phyloP scores from a whole-genome alignment of 2,329 filamentous ascomycete species.

The Cladosporium cucumerinum region DNA sequence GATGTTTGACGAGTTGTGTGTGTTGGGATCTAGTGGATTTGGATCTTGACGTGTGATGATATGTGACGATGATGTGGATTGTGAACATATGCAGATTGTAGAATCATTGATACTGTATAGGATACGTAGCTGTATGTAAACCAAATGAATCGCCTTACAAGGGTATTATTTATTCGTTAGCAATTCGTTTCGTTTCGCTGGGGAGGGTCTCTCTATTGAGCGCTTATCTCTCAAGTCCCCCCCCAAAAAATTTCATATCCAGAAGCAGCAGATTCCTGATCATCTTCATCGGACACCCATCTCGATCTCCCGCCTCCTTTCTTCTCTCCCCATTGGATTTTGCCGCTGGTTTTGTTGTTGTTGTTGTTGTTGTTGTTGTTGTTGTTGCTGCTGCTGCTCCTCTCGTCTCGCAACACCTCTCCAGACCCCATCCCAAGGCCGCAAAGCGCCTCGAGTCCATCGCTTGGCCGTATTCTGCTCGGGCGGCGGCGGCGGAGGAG shows the following conservation, averaged over 20 bases:
- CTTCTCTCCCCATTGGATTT: conserved; percentile 33
- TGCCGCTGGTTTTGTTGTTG: conserved; percentile 30
- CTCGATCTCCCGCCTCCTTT: conserved; percentile 41
- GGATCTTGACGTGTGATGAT: background rate
- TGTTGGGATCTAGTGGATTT: background rate
- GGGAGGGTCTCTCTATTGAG: background rate
- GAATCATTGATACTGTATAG: background rate
- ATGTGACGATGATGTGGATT: background rate
- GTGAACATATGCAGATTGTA: background rate
- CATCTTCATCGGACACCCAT: conserved; percentile 25
- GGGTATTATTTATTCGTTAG: background rate
- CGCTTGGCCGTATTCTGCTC: conserved; percentile 1
- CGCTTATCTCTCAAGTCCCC: background rate
- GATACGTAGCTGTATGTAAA: background rate
- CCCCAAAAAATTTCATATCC: background rate
- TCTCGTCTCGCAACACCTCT: conserved; percentile 18
- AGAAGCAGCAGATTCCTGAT: background rate
- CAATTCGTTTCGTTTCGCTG: background rate
- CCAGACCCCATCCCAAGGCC: conserved; percentile 35
- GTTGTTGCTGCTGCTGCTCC: conserved; percentile 12
- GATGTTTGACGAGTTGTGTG: background rate
- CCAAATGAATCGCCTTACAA: background rate
- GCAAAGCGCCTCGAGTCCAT: conserved; percentile 11
- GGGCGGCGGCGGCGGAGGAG: background rate
- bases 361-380: conserved; percentile 27